A percentile compares a stretch with the other conserved stretches of the same genome.
Evolutionary conservation across 176 grass and related monocot genomes (phyloP).

Genomic region (Rhynchospora tenuis): DNA sequence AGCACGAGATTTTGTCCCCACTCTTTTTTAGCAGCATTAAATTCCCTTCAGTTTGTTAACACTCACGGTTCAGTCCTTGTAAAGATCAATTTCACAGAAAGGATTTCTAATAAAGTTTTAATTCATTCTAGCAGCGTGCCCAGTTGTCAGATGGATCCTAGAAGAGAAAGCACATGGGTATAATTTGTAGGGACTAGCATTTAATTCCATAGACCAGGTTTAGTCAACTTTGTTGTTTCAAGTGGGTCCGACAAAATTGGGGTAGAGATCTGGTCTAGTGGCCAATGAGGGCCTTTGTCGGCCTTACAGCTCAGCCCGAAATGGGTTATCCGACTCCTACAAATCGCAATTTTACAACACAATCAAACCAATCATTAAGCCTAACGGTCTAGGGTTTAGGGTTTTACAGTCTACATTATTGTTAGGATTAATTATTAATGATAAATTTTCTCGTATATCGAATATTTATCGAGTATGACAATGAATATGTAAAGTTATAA

Average conservation of each 20-base stretch:
- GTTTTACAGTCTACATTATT: neutral
- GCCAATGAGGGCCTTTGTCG: neutral
- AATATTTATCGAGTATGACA: neutral
- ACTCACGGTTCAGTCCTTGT: neutral
- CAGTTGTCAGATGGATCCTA: neutral
- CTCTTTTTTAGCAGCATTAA: constrained; percentile 18
- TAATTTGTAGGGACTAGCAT: neutral
- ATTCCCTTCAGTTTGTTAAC: neutral
- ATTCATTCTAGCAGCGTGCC: no score
- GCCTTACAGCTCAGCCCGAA: constrained; percentile 11
- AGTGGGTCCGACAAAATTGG: constrained; percentile 6
- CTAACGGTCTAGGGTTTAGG: neutral
- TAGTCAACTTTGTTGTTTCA: neutral
- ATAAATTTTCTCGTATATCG: neutral
- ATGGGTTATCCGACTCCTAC: neutral
- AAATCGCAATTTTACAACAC: constrained; percentile 3
- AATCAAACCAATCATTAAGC: constrained; percentile 1
- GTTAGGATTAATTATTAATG: neutral
- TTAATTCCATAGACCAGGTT: neutral
- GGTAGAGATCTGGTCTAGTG: neutral
- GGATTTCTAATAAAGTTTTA: neutral
- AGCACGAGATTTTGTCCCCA: constrained; percentile 27
- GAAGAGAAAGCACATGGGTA: neutral
- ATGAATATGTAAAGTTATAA: neutral
- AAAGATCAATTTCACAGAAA: constrained; percentile 3